Percentiles rank a stretch among this genome's conserved stretches.
Conservation (phyloP, 768 basidiomycete species). For the Leccinellum albellum region DNA sequence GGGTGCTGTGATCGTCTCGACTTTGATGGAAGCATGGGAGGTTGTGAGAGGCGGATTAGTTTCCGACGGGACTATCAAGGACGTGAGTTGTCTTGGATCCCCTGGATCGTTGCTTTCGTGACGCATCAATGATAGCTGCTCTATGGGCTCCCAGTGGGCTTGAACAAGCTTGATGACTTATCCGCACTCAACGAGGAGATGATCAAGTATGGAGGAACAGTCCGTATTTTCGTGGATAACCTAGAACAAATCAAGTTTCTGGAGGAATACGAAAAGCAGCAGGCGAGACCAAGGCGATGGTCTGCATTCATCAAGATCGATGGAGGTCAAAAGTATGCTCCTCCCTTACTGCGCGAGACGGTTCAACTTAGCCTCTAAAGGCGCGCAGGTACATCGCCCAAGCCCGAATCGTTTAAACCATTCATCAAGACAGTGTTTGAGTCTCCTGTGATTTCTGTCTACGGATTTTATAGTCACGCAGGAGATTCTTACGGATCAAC, state of each 20-base stretch:
- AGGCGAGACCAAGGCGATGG: constrained; percentile 49
- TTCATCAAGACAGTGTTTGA: constrained; percentile 51
- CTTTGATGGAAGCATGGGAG: constrained; percentile 77
- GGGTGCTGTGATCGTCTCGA: constrained; percentile 73
- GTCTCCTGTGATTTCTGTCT: constrained; percentile 57
- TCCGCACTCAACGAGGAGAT: constrained; percentile 56
- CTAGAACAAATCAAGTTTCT: constrained; percentile 65
- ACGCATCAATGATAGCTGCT: constrained; percentile 52
- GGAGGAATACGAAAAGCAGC: constrained; percentile 52
- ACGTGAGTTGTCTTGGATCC: constrained; percentile 48
- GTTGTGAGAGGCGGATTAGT: constrained; percentile 65
- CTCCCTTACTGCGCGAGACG: background rate
- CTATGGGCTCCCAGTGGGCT: constrained; percentile 70
- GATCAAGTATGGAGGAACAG: constrained; percentile 47
- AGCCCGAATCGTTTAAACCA: constrained; percentile 49
- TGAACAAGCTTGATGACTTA: constrained; percentile 72
- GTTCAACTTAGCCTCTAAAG: constrained; percentile 36
- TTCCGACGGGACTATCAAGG: constrained; percentile 68
- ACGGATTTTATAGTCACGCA: constrained; percentile 82
- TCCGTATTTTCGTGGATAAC: constrained; percentile 75
- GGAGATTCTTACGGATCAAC: constrained; percentile 76
- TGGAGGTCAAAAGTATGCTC: constrained; percentile 66
- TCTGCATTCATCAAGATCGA: constrained; percentile 80
- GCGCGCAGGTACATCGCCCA: constrained; percentile 65
- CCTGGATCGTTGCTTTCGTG: constrained; percentile 2